Evolutionary conservation across 192 early-diverging fungal genomes (phyloP).

Genomic region (Backusella australiensis): DNA sequence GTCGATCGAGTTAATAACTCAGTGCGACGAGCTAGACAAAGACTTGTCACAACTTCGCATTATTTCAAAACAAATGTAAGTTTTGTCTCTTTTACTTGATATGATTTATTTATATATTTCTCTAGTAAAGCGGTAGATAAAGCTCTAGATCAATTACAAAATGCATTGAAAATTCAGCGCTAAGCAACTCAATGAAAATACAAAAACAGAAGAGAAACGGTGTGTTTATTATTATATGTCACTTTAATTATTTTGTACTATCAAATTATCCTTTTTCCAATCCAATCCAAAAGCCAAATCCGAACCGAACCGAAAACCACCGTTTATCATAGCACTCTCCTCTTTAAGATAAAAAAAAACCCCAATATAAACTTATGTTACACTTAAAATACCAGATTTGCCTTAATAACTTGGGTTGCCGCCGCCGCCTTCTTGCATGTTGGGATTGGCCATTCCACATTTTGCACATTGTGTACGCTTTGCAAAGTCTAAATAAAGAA

Average conservation of each 20-base stretch:
- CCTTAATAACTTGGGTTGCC: constrained; percentile 13
- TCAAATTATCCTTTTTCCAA: no score
- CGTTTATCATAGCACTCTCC: not conserved
- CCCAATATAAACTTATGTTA: not conserved
- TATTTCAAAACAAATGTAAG: constrained; percentile 18
- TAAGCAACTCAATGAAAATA: not conserved
- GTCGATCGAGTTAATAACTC: constrained; percentile 25
- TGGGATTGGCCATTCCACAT: constrained; percentile 45
- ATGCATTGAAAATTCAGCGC: not conserved
- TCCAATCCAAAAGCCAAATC: no score
- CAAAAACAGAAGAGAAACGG: no score
- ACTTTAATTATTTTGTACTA: no score
- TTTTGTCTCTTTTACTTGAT: no score
- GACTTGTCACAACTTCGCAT: constrained; percentile 24
- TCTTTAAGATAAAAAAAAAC: not conserved
- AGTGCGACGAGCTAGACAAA: constrained; percentile 38
- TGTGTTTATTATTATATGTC: no score
- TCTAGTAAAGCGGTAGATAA: constrained; percentile 16
- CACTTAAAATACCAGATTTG: constrained; percentile 4
- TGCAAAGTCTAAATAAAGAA: constrained; percentile 42
- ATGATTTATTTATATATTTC: not conserved
- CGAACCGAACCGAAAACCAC: not conserved
- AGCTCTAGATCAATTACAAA: constrained; percentile 14
- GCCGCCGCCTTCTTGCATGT: constrained; percentile 20
- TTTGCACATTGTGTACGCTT: constrained; percentile 54